A percentile compares a stretch with the other conserved stretches of the same genome.
Conservation (phyloP, 176 grass and related monocot species). For the Eleusine indica region DNA sequence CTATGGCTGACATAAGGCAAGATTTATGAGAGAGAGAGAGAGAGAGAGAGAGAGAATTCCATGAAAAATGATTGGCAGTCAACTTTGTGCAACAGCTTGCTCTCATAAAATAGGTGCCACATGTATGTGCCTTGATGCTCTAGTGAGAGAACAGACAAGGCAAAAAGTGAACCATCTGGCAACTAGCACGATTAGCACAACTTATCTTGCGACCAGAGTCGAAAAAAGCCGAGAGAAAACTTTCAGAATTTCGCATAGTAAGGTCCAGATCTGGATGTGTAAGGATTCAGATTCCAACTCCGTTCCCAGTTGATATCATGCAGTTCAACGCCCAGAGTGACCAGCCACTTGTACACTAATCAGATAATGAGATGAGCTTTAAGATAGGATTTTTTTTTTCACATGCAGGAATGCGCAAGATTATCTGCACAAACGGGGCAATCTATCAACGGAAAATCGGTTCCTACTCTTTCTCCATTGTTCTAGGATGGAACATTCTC, state of each 20-base stretch:
- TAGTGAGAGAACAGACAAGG: not conserved
- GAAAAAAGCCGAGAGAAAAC: not conserved
- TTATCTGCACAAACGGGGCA: not conserved
- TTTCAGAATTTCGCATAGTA: conserved; percentile 1
- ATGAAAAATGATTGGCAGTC: conserved; percentile 7
- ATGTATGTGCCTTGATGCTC: not conserved
- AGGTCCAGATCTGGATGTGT: not conserved
- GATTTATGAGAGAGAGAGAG: not conserved
- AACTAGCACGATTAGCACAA: not conserved
- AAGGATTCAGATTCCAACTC: conserved; percentile 21
- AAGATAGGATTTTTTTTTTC: not conserved
- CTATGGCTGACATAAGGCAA: conserved; percentile 9
- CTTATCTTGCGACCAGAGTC: not conserved
- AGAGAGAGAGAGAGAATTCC: not conserved
- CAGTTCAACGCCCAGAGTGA: not conserved
- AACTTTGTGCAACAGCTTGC: not conserved
- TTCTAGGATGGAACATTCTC: too few species aligned
- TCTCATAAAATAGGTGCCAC: not conserved
- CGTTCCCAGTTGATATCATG: not conserved
- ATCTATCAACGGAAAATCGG: not conserved
- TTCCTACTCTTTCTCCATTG: too few species aligned
- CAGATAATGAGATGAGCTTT: not conserved
- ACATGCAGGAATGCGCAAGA: not conserved
- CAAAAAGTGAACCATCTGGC: not conserved
- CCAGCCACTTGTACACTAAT: not conserved